Evolutionary conservation across 306 rosid species (phyloP), one percentile per base, ranked within the genome.

Genomic region (Pachyrhizus erosus): DNA sequence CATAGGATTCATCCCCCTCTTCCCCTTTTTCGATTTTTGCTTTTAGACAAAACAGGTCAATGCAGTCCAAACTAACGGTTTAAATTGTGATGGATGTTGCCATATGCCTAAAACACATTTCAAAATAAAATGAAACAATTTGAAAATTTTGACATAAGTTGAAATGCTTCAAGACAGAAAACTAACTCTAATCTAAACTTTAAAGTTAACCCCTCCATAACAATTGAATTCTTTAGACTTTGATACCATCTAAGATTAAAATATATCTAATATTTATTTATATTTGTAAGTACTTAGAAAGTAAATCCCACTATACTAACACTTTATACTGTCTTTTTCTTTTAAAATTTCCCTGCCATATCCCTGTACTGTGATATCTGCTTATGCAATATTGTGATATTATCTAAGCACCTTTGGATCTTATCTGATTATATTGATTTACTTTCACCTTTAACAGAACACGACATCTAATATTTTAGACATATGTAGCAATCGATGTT

Each of bases 91-190:
- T 51, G 20, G 27, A 51, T 11, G 51, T 10, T 45, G 23, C 9
- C 34, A 51, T 31, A 48, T 29, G 24, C 24, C 61, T 77, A 46
- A 64, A 77, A 64, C 81, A 64, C 62, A 18, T 31, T 34, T 55
- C 62, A 31, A 64, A 46, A 48, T 37, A 46, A 33, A 15, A 14
- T 21, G 5, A 64, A 43, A 26, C 14, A 61, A 60, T 43, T 39
- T 39, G 11, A 39, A 39, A 39, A 8, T 7, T 39, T 42, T 9
- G 13, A 9, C n/a, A 20, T 5, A 34, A 34, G 39, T 34, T 34
- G 39, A 34, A 34, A 34, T 34, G 39, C 5, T 34, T 34, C 39
- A 55, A 34, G 45, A 55, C 9, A 54, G 3, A 37, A 34, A 37
- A 34, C 21, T 23, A 17, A 8, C 11, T 37, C 52, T 4, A 57